Conservation (phyloP, 1,284 basidiomycete species). For the Inonotus hispidus region DNA sequence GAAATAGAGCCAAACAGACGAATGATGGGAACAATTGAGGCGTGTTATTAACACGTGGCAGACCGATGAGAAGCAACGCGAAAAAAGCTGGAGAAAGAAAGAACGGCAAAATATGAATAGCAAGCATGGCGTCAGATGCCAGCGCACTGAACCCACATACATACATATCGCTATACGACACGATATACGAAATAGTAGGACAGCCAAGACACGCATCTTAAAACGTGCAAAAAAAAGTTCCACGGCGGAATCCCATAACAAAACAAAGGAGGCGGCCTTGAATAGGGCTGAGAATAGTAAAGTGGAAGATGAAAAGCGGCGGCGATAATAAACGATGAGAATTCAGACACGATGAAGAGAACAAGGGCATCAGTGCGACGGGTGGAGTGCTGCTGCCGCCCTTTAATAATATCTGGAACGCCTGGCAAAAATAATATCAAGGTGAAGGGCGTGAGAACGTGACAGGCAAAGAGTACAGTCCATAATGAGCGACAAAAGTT, state of each 20-base stretch:
- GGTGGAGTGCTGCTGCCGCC: neutral
- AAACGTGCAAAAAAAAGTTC: neutral
- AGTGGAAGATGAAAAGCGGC: neutral
- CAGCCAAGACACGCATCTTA: neutral
- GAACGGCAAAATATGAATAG: neutral
- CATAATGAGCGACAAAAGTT: constrained; percentile 8
- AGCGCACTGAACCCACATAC: neutral
- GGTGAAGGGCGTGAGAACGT: neutral
- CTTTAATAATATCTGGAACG: neutral
- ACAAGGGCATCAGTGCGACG: neutral
- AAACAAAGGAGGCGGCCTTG: neutral
- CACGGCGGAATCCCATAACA: neutral
- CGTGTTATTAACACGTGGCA: too few relatives aligned
- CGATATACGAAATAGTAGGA: neutral
- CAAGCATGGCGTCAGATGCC: neutral
- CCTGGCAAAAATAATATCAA: neutral
- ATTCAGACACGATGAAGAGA: neutral
- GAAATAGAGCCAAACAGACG: neutral
- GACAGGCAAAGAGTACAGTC: constrained; percentile 5
- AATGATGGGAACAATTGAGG: too few relatives aligned
- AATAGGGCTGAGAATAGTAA: neutral
- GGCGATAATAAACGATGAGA: neutral
- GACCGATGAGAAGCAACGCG: neutral
- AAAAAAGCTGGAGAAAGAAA: neutral
- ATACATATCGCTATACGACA: neutral